Evolutionary conservation across 202 grass and related monocot species (phyloP).

Genomic region (Musa balbisiana): DNA sequence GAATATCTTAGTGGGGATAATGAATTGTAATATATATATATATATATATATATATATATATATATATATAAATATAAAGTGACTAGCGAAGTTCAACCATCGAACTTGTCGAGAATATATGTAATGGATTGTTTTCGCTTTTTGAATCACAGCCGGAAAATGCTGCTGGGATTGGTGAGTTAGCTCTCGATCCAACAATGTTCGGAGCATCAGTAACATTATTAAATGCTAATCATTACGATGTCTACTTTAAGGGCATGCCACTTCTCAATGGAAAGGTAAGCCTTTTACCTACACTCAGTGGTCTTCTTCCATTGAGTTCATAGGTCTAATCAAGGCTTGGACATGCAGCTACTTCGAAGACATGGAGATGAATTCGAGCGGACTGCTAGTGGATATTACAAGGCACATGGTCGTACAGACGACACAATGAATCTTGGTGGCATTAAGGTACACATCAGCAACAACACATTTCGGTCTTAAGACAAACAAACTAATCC

Average conservation of each 20-base stretch:
- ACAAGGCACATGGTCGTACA: slow-evolving; percentile 76
- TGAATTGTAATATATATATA: too few relatives aligned
- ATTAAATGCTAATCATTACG: slow-evolving; percentile 83
- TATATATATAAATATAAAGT: too few relatives aligned
- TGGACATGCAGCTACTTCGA: slow-evolving; percentile 50
- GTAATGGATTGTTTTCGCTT: background rate
- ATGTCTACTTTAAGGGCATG: slow-evolving; percentile 90
- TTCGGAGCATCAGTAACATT: slow-evolving; percentile 78
- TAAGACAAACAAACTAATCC: background rate
- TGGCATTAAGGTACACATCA: slow-evolving; percentile 68
- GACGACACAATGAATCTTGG: slow-evolving; percentile 99
- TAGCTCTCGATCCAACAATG: slow-evolving; percentile 73
- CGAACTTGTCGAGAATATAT: too few relatives aligned
- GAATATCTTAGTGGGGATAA: too few relatives aligned
- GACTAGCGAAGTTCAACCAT: too few relatives aligned
- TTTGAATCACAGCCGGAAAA: slow-evolving; percentile 44
- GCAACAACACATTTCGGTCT: background rate
- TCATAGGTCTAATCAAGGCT: slow-evolving; percentile 12
- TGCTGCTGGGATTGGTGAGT: slow-evolving; percentile 62
- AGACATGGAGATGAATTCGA: slow-evolving; percentile 98
- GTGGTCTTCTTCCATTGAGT: slow-evolving; percentile 17
- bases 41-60: too few relatives aligned
- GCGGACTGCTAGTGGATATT: slow-evolving; percentile 56
- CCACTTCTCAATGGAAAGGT: slow-evolving; percentile 70
- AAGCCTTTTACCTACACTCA: background rate